These are phyloP conservation scores for Mortierella sp. DNA, from an alignment of 371 early-diverging fungal species.

Conservation along the genomic window DNA sequence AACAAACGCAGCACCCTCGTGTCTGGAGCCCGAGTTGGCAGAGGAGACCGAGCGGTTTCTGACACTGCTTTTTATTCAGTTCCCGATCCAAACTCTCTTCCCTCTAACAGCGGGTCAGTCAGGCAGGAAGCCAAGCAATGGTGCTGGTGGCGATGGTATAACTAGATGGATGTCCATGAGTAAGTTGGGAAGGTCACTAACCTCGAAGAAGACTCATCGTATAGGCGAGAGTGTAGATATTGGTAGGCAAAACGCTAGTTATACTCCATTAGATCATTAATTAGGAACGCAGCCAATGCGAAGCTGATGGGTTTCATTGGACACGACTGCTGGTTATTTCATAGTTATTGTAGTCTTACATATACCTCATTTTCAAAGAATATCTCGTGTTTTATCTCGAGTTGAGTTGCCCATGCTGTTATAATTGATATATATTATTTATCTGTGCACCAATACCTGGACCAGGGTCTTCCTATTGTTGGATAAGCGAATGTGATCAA, in stretches of 20 bases:
- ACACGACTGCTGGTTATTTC: background rate
- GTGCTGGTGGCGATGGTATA: constrained; percentile 14
- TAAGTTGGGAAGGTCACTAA: constrained; percentile 46
- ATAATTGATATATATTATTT: no score
- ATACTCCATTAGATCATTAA: constrained; percentile 22
- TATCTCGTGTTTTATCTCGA: background rate
- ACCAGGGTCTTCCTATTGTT: background rate
- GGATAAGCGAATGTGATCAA: background rate
- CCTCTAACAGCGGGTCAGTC: constrained; percentile 21
- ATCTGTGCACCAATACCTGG: no score
- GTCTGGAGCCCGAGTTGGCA: constrained; percentile 52
- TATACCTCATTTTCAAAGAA: background rate
- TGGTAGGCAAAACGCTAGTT: constrained; percentile 10
- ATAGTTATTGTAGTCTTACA: no score
- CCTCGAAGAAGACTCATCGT: constrained; percentile 33
- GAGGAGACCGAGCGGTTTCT: constrained; percentile 55
- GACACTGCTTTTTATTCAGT: constrained; percentile 51
- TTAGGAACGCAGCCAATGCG: background rate
- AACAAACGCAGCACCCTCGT: constrained; percentile 33
- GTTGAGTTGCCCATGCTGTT: no score
- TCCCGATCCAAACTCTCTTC: constrained; percentile 57
- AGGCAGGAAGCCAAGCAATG: constrained; percentile 12
- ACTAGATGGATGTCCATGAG: constrained; percentile 48
- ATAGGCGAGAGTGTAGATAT: constrained; percentile 28
- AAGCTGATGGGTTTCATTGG: background rate